A percentile compares a stretch with the other conserved stretches of the same genome.
These are phyloP conservation scores for Eucalyptus sideroxylon DNA, from an alignment of 345 rosid genomes.

Conservation along the genomic window DNA sequence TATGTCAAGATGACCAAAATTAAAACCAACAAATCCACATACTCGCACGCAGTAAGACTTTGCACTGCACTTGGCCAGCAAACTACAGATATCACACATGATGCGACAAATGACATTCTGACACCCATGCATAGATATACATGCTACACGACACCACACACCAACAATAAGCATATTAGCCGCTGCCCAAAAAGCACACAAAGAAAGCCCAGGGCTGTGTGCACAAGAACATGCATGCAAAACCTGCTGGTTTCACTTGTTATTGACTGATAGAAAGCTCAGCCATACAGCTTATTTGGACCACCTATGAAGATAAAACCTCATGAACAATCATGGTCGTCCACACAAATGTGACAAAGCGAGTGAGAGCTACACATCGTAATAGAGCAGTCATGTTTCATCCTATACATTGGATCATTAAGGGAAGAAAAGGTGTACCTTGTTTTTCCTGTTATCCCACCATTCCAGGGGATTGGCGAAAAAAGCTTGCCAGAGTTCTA, in stretches of 20 bases:
- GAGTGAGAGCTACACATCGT: neutral
- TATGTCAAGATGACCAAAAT: neutral
- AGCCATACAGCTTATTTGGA: neutral
- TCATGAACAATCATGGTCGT: neutral
- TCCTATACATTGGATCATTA: neutral
- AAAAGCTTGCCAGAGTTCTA: conserved; percentile 56
- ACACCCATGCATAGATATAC: neutral
- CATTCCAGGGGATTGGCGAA: conserved; percentile 51
- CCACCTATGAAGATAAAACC: neutral
- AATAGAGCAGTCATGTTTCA: neutral
- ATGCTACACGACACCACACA: neutral
- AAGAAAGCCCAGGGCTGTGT: neutral
- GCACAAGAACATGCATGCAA: neutral
- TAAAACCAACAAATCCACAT: neutral
- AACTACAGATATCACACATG: neutral
- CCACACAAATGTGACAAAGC: neutral
- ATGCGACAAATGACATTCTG: neutral
- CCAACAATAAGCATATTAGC: neutral
- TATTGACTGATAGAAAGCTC: neutral
- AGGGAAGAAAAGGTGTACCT: conserved; percentile 16
- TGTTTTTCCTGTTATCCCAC: conserved; percentile 64
- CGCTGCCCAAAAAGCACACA: neutral
- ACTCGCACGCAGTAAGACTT: neutral
- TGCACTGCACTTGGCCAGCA: neutral
- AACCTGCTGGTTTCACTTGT: neutral